phyloP scores from a whole-genome alignment of 495 filamentous ascomycete genomes.

The Aspergillus coremiiformis region DNA sequence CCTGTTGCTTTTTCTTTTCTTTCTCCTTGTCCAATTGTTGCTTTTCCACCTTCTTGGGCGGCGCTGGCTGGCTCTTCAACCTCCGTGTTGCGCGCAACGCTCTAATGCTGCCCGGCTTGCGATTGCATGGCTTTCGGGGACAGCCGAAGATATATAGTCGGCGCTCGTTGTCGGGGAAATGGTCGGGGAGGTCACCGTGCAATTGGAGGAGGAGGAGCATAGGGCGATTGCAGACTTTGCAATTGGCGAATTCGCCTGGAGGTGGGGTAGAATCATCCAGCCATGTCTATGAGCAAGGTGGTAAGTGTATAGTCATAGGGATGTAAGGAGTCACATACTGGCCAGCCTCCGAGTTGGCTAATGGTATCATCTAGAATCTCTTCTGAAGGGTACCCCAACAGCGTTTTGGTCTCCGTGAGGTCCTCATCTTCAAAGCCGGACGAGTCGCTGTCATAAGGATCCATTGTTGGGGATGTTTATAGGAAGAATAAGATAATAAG shows the following conservation, averaged over 20 bases:
- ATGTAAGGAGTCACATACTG: conserved; percentile 49
- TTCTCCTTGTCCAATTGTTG: conserved; percentile 32
- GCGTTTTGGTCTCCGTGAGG: conserved; percentile 79
- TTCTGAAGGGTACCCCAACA: conserved; percentile 83
- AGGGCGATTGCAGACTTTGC: conserved; percentile 77
- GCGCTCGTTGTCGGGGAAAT: conserved; percentile 77
- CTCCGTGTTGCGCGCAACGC: conserved; percentile 58
- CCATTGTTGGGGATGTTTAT: conserved; percentile 47
- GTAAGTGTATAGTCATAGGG: background rate
- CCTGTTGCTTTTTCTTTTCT: conserved; percentile 21
- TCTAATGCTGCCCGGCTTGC: conserved; percentile 73
- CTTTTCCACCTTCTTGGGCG: conserved; percentile 24
- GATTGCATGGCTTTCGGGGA: conserved; percentile 66
- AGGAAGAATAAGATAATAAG: background rate
- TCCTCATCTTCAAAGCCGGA: conserved; percentile 53
- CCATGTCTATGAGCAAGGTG: conserved; percentile 59
- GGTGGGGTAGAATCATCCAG: conserved; percentile 59
- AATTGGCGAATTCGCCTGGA: conserved; percentile 73
- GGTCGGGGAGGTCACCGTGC: conserved; percentile 81
- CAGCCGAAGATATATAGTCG: conserved; percentile 82
- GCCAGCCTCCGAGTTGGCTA: conserved; percentile 79
- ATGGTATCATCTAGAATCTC: conserved; percentile 78
- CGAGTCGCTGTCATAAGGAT: conserved; percentile 73
- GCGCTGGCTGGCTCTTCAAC: conserved; percentile 17
- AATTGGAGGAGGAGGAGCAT: conserved; percentile 86